Evolutionary conservation across 1,284 basidiomycete species (phyloP).

Genomic region (Volvariella volvacea): DNA sequence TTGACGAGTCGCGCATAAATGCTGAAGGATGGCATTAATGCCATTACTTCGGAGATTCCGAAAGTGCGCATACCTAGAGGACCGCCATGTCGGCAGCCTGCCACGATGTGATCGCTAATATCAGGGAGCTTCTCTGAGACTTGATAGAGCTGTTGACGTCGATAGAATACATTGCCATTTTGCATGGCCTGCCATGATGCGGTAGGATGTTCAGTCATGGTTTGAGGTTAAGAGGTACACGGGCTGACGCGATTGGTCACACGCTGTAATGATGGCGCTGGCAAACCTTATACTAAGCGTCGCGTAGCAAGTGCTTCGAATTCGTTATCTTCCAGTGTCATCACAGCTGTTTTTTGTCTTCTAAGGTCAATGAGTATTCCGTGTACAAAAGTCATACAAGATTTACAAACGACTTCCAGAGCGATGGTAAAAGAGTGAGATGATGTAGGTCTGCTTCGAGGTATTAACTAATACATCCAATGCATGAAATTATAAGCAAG

Average conservation of each 20-base stretch:
- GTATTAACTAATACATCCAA: too few relatives aligned
- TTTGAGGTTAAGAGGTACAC: constrained; percentile 3
- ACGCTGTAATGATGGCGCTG: too few relatives aligned
- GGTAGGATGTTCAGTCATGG: constrained; percentile 63
- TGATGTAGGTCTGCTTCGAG: too few relatives aligned
- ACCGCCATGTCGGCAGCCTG: constrained; percentile 82
- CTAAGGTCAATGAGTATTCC: too few relatives aligned
- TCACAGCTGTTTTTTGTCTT: too few relatives aligned
- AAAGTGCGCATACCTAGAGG: constrained; percentile 64
- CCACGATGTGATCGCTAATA: constrained; percentile 75
- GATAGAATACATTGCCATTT: constrained; percentile 73
- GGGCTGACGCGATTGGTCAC: neutral
- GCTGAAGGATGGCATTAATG: constrained; percentile 38
- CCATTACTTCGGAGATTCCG: neutral
- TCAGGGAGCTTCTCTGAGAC: constrained; percentile 77
- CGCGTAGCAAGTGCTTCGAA: too few relatives aligned
- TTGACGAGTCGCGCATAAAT: constrained; percentile 80
- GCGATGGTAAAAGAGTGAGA: too few relatives aligned
- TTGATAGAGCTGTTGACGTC: constrained; percentile 78
- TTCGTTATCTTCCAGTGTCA: too few relatives aligned
- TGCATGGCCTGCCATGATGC: constrained; percentile 76
- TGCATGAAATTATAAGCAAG: too few relatives aligned
- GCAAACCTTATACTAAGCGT: too few relatives aligned
- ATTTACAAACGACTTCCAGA: too few relatives aligned
- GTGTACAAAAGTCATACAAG: too few relatives aligned